Evolutionary conservation across 2,329 filamentous ascomycete species (phyloP), one percentile per base, ranked within the genome.

Genomic region (Macrophomina phaseolina): DNA sequence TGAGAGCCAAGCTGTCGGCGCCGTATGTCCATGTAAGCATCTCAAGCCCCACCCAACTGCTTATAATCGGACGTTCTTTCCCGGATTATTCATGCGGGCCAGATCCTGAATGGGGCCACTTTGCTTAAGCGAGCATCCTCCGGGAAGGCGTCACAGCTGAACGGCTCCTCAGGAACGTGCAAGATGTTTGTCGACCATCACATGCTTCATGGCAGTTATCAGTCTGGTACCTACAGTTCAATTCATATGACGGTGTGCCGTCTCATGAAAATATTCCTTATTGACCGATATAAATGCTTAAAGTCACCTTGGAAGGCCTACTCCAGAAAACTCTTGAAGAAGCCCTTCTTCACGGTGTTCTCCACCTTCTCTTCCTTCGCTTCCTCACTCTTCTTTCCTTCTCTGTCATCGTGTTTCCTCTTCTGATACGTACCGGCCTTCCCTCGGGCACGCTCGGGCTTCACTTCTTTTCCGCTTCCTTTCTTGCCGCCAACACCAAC

Each of bases 401-500:
- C 14, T n/a, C 18, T 45, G 8, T 46, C 53, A 18, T 45, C 23
- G 18, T 2, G 23, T 16, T 46, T n/a, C 40, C 8, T n/a, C 2
- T 23, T 36, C 14, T 18, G 23, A 16, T 18, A 14, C 40, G 23
- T 23, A 5, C 38, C n/a, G 11, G 18, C 14, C 23, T 23, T 60
- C 11, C 7, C 9, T 55, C 34, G 11, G 18, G 4, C n/a, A 23
- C 49, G 28, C 49, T 8, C 12, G 6, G 18, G 16, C 34, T 18
- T 23, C 8, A 18, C 9, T n/a, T 40, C 36, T 38, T 16, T 42
- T 6, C 38, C 42, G 5, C 38, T n/a, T 14, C 55, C 28, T 45
- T 38, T 38, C 58, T 23, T 23, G 12, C 60, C 60, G 40, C 38
- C 40, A 32, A 40, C 32, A 51, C 55, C 53, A 36, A 66, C 14